Base-by-base conservation (phyloP, 2,329 filamentous ascomycete genomes). In the Calonectria pseudoturangicola region DNA sequence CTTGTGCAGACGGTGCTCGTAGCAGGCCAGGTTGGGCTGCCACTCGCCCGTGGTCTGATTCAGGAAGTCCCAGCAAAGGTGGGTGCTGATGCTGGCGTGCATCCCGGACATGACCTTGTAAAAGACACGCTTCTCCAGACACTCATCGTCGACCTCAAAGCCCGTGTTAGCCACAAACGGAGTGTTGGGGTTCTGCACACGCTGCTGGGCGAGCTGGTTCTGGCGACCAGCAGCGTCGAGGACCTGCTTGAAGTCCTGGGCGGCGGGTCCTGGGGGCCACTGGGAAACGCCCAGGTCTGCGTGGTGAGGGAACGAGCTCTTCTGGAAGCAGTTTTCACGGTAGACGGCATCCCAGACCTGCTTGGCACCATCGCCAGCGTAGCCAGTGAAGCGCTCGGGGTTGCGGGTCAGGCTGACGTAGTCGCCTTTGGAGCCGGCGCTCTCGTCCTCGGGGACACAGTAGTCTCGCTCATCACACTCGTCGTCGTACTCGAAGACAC, bases 321-420 rank as follows among this genome's bases (percentile, higher is more conserved):
- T 90, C 79, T 92, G 90, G 87, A 99, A 99, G 86, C 97, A 99
- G 84, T 99, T 99, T 84, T 99, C 97, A 66, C 95, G 91, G 85
- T 99, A 99, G 72, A 99, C 95, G 70, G 97, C 94, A 82, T 98
- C 93, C 97, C 97, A 99, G 18, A 99, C 95, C 86, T 97, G 95
- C 81, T 93, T 92, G 48, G 96, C 92, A 21, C 96, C 94, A 72
- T 93, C 90, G 67, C 97, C 97, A 9, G 93, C 90, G 82, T 98
- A 99, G 62, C 97, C 97, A 0, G 97, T 99, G 84, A 98, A 99
- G 72, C 96, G 91, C 83, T 99, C 96, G 0, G 96, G 96, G 81
- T 99, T 99, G 82, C 95, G 93, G 63, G 97, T 88, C 77, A 99
- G 88, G 84, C 95, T 98, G 79, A 99, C 97, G 82, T 99, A 99